A percentile compares a stretch with the other conserved stretches of the same genome.
Conservation (phyloP, 2,329 filamentous ascomycete genomes). For the Fusarium setosum region DNA sequence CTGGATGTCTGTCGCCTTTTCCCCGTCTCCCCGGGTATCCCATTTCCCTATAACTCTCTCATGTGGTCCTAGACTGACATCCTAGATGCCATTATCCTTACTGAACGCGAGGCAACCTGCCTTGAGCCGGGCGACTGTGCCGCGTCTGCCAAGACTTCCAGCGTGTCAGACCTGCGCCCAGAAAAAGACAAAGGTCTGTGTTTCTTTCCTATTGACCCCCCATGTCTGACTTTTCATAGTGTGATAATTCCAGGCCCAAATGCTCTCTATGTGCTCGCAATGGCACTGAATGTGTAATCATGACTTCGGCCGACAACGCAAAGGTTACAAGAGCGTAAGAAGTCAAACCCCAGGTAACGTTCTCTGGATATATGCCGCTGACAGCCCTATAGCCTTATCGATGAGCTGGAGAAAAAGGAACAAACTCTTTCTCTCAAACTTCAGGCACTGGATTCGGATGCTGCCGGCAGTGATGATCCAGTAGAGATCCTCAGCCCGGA, state of each 20-base stretch:
- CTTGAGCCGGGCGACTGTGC: not conserved
- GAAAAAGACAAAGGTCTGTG: conserved; percentile 15
- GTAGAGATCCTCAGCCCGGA: conserved; percentile 15
- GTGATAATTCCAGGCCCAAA: conserved; percentile 18
- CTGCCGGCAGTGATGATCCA: not conserved
- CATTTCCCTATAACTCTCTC: too few relatives aligned
- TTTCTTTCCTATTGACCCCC: not conserved
- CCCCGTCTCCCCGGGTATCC: too few relatives aligned
- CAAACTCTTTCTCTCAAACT: conserved; percentile 5
- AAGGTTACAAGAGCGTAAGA: conserved; percentile 13
- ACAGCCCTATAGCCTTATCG: not conserved
- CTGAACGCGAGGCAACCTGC: not conserved
- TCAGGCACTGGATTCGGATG: not conserved
- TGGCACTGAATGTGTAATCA: conserved; percentile 6
- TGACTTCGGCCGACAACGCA: not conserved
- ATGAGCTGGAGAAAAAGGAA: conserved; percentile 20
- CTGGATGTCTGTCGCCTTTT: too few relatives aligned
- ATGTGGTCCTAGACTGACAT: not conserved
- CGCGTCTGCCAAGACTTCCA: conserved; percentile 11
- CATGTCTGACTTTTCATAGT: not conserved
- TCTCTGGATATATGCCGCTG: too few relatives aligned
- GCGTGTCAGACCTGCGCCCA: conserved; percentile 21
- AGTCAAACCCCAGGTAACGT: too few relatives aligned
- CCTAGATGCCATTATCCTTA: not conserved
- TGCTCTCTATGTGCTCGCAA: conserved; percentile 6